phyloP scores from a whole-genome alignment of 768 basidiomycete genomes.

The Serendipita sp. region DNA sequence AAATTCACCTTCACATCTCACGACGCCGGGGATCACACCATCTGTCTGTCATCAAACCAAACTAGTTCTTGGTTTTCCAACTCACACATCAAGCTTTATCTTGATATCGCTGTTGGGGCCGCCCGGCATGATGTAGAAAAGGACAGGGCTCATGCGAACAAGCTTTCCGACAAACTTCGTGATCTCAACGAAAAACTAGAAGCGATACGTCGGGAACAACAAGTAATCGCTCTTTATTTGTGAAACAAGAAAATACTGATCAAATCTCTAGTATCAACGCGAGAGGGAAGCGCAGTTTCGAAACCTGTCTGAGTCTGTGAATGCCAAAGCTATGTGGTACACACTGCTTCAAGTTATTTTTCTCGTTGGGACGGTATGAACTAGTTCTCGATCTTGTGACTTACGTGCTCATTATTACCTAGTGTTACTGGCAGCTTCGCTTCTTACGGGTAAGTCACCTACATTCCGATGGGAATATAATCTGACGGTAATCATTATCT shows the following conservation, averaged over 20 bases:
- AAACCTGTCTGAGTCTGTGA: conserved; percentile 76
- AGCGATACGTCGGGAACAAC: conserved; percentile 87
- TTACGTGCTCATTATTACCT: not conserved
- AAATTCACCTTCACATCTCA: conserved; percentile 97
- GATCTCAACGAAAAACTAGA: conserved; percentile 89
- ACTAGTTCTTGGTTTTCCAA: conserved; percentile 67
- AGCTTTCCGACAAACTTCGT: conserved; percentile 65
- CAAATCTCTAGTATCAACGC: conserved; percentile 48
- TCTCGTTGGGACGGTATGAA: conserved; percentile 42
- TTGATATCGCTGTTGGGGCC: conserved; percentile 84
- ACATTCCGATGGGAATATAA: not conserved
- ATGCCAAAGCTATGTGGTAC: conserved; percentile 91
- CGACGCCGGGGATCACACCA: conserved; percentile 90
- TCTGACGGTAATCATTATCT: not conserved
- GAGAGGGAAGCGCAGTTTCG: conserved; percentile 87
- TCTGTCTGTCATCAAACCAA: conserved; percentile 81
- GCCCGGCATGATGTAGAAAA: conserved; percentile 76
- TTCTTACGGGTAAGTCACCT: not conserved
- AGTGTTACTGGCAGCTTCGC: not conserved
- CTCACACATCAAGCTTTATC: conserved; percentile 84
- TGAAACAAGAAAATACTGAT: not conserved
- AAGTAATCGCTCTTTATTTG: conserved; percentile 19
- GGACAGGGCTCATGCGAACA: conserved; percentile 71
- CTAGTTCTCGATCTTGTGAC: too few relatives aligned
- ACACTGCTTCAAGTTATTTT: conserved; percentile 75